Conservation (phyloP, 768 basidiomycete genomes). For the Cyathus striatus region DNA sequence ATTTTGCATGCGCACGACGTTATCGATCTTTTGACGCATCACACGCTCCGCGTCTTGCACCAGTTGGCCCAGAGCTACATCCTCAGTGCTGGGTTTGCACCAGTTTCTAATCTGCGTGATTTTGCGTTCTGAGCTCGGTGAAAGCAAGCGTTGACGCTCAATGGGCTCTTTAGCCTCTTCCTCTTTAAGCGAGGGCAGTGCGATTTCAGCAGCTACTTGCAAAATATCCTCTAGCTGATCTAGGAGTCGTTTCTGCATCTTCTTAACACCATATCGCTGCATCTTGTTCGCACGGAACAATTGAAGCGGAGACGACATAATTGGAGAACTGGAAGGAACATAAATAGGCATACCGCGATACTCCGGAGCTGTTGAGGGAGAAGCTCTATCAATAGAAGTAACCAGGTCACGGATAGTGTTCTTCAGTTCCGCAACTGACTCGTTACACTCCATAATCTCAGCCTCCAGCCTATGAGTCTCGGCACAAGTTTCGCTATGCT, state of each 20-base stretch:
- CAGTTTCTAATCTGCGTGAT: slow-evolving; percentile 81
- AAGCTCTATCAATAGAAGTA: slow-evolving; percentile 68
- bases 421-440: slow-evolving; percentile 81
- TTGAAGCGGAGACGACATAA: slow-evolving; percentile 70
- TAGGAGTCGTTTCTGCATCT: slow-evolving; percentile 73
- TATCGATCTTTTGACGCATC: slow-evolving; percentile 91
- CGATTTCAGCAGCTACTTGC: slow-evolving; percentile 72
- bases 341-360: slow-evolving; percentile 88
- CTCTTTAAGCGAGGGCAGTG: slow-evolving; percentile 85
- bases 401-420: slow-evolving; percentile 80
- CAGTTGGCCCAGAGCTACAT: slow-evolving; percentile 77
- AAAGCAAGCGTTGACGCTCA: slow-evolving; percentile 86
- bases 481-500: slow-evolving; percentile 98
- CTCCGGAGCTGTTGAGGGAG: slow-evolving; percentile 63
- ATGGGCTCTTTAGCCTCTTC: slow-evolving; percentile 90
- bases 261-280: slow-evolving; percentile 77
- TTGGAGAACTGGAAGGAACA: slow-evolving; percentile 65
- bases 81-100: slow-evolving; percentile 82
- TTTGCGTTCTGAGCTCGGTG: slow-evolving; percentile 84
- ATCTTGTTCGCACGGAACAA: slow-evolving; percentile 74
- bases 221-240: slow-evolving; percentile 87
- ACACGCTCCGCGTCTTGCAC: slow-evolving; percentile 85
- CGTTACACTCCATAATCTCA: slow-evolving; percentile 91
- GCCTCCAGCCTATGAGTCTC: slow-evolving; percentile 96
- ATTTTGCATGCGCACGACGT: slow-evolving; percentile 93